Percentiles rank a stretch among this genome's conserved stretches.
Conservation (phyloP, 192 early-diverging fungal genomes). For the Entomortierella chlamydospora region DNA sequence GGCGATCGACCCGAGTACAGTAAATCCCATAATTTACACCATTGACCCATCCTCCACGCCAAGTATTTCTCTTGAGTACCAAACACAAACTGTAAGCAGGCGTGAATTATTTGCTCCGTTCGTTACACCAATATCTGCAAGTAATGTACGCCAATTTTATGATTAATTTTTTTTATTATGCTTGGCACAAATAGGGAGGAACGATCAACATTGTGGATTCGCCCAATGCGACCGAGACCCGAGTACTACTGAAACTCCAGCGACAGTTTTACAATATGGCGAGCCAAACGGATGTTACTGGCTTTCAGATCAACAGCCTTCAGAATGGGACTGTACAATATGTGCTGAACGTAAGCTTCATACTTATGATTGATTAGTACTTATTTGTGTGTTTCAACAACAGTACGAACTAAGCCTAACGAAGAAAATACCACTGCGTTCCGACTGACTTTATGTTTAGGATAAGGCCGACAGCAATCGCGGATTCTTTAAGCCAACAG, state of each 20-base stretch:
- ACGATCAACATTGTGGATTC: conserved; percentile 37
- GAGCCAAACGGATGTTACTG: conserved; percentile 15
- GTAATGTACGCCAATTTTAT: too few relatives aligned
- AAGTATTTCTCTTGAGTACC: conserved; percentile 30
- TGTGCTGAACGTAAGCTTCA: conserved; percentile 29
- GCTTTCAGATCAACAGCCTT: conserved; percentile 28
- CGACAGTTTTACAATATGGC: conserved; percentile 33
- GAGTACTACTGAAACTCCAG: conserved; percentile 27
- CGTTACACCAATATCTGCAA: too few relatives aligned
- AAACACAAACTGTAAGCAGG: conserved; percentile 35
- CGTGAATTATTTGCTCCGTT: too few relatives aligned
- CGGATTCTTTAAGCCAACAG: conserved; percentile 26
- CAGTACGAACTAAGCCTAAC: too few relatives aligned
- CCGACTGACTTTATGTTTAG: too few relatives aligned
- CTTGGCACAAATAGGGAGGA: conserved; percentile 14
- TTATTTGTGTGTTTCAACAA: too few relatives aligned
- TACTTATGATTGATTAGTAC: neutral
- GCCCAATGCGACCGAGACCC: conserved; percentile 13
- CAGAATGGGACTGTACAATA: conserved; percentile 24
- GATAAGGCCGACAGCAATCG: conserved; percentile 21
- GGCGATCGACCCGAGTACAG: conserved; percentile 21
- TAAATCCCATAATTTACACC: conserved; percentile 20
- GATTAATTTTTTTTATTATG: neutral
- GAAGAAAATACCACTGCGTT: too few relatives aligned
- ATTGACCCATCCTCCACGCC: conserved; percentile 20